Conservation (phyloP, 345 rosid species). For the Sonneratia caseolaris region DNA sequence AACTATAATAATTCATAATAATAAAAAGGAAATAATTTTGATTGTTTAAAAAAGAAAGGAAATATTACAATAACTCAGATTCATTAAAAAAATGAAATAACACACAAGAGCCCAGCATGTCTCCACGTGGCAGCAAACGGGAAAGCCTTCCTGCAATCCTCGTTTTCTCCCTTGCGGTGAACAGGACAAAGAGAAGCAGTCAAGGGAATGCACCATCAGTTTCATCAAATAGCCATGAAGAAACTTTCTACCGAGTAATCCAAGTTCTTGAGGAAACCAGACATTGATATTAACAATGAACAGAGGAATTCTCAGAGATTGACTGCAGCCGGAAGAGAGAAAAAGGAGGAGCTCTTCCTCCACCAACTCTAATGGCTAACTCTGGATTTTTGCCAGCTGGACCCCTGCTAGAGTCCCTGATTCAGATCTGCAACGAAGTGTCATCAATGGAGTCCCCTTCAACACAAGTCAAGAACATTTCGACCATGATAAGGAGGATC, state of each 20-base stretch:
- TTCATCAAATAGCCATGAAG: slow-evolving; percentile 6
- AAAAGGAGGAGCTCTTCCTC: not conserved
- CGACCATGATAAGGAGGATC: slow-evolving; percentile 47
- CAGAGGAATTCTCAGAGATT: slow-evolving; percentile 5
- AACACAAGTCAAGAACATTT: slow-evolving; percentile 33
- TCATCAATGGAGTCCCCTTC: slow-evolving; percentile 39
- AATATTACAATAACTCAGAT: no score
- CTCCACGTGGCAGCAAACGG: slow-evolving; percentile 53
- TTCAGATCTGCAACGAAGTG: slow-evolving; percentile 36
- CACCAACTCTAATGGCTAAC: slow-evolving; percentile 15
- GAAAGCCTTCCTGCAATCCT: slow-evolving; percentile 13
- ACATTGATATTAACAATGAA: slow-evolving; percentile 14
- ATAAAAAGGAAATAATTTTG: no score
- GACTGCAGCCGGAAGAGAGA: not conserved
- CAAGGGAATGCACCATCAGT: slow-evolving; percentile 24
- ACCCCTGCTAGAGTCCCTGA: slow-evolving; percentile 34
- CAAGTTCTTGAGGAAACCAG: not conserved
- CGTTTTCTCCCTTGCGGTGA: slow-evolving; percentile 13
- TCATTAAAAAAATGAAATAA: no score
- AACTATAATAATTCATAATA: no score
- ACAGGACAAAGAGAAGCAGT: slow-evolving; percentile 29
- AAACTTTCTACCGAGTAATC: slow-evolving; percentile 1
- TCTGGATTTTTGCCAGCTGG: slow-evolving; percentile 40
- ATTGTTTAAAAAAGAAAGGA: no score
- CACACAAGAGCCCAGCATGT: slow-evolving; percentile 12